A percentile compares a stretch with the other conserved stretches of the same genome.
Evolutionary conservation across 225 moss, liverwort and hornwort genomes (phyloP).

Genomic region (Marchantia polymorpha): DNA sequence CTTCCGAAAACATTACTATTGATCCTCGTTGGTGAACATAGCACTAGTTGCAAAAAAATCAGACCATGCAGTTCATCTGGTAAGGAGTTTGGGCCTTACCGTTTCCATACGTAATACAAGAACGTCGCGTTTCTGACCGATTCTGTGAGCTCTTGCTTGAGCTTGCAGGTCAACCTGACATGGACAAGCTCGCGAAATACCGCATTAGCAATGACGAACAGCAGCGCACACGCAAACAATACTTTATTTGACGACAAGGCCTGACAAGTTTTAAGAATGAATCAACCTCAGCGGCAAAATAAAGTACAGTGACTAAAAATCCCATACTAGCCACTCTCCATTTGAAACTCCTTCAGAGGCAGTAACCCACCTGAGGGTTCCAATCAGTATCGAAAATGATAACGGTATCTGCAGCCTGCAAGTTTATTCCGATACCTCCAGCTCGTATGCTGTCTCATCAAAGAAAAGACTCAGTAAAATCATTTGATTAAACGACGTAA

Average conservation of each 20-base stretch:
- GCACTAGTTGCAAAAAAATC: background rate
- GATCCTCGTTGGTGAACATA: background rate
- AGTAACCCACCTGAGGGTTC: conserved; percentile 87
- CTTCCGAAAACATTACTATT: background rate
- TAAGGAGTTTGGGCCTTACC: conserved; percentile 38
- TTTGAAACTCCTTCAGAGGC: background rate
- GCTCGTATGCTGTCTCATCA: conserved; percentile 77
- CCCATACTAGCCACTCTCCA: background rate
- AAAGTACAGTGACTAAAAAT: too few species aligned
- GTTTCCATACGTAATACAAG: conserved; percentile 97
- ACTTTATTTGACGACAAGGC: too few species aligned
- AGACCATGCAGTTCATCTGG: background rate
- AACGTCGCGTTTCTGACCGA: conserved; percentile 98
- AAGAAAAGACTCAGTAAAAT: background rate
- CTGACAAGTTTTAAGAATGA: too few species aligned
- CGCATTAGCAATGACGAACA: too few species aligned
- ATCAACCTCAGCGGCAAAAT: too few species aligned
- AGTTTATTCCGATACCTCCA: conserved; percentile 96
- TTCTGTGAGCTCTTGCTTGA: conserved; percentile 95
- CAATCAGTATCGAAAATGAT: conserved; percentile 99
- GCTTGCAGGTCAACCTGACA: conserved; percentile 99
- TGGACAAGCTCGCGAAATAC: background rate
- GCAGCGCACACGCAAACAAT: too few species aligned
- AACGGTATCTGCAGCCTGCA: conserved; percentile 99
- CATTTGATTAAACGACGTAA: background rate